A percentile compares a stretch with the other conserved stretches of the same genome.
These are phyloP conservation scores for Astrothelium subdiscretum DNA, from an alignment of 495 filamentous ascomycete species.

Conservation along the genomic window DNA sequence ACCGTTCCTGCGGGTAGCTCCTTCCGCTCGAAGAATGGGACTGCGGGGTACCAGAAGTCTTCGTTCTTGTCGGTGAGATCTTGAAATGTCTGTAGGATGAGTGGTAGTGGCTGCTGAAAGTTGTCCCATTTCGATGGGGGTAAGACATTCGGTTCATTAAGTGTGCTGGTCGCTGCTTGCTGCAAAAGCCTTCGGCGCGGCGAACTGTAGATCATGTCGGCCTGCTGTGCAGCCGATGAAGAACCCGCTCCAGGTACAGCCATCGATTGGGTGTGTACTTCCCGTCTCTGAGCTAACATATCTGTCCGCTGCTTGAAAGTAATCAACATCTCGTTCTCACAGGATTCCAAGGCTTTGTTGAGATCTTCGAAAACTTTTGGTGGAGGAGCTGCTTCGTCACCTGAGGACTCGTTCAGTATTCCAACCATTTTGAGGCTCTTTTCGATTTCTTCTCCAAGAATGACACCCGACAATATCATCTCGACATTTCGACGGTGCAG, in stretches of 20 bases:
- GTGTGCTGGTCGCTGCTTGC: conserved; percentile 48
- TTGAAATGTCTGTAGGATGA: conserved; percentile 87
- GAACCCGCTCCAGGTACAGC: conserved; percentile 1
- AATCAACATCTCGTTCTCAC: conserved; percentile 79
- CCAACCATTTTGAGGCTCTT: conserved; percentile 69
- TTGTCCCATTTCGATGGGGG: conserved; percentile 57
- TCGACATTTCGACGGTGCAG: conserved; percentile 59
- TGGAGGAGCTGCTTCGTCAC: conserved; percentile 46
- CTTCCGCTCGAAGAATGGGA: conserved; percentile 56
- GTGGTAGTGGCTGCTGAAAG: conserved; percentile 78
- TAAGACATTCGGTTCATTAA: conserved; percentile 31
- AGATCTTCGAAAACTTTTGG: conserved; percentile 68
- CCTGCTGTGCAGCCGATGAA: background rate
- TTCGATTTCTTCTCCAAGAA: conserved; percentile 60
- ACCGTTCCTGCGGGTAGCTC: conserved; percentile 56
- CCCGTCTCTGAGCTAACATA: conserved; percentile 2
- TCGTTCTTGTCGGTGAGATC: conserved; percentile 72
- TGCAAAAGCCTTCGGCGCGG: conserved; percentile 69
- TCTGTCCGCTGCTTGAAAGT: conserved; percentile 52
- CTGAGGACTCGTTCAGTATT: conserved; percentile 46
- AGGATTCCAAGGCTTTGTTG: conserved; percentile 84
- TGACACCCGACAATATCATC: conserved; percentile 70
- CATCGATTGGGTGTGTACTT: conserved; percentile 4
- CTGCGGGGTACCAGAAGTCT: conserved; percentile 84
- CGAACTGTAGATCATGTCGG: conserved; percentile 52